Percentiles rank a stretch among this genome's conserved stretches.
Conservation (phyloP, 352 stramenopile species). For the Phytophthora macrochlamydospora region DNA sequence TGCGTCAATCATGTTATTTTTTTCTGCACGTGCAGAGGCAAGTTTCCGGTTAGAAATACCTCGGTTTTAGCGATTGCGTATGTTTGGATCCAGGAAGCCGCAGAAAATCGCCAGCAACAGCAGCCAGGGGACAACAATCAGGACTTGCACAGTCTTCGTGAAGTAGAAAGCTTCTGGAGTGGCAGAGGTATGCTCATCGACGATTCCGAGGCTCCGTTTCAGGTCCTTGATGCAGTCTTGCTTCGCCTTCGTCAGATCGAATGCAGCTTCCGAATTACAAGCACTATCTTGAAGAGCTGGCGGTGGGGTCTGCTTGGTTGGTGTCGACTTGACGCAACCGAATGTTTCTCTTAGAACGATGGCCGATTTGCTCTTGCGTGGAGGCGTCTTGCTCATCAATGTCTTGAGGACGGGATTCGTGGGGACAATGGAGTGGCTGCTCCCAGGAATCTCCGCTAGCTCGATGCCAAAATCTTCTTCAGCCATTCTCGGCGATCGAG, state of each 20-base stretch:
- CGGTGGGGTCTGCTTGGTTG: neutral
- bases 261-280: neutral
- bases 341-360: neutral
- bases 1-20: constrained; percentile 14
- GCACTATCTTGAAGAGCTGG: neutral
- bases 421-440: neutral
- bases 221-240: constrained; percentile 25
- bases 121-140: constrained; percentile 13
- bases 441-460: neutral
- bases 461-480: no score
- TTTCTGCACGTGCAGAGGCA: constrained; percentile 13
- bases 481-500: no score
- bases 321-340: neutral
- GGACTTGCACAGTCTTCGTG: neutral
- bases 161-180: no score
- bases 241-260: constrained; percentile 5
- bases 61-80: constrained; percentile 35
- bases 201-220: constrained; percentile 38
- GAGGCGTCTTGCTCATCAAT: neutral
- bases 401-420: neutral
- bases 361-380: neutral
- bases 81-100: neutral
- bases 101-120: constrained; percentile 1
- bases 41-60: constrained; percentile 46
- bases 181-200: constrained; percentile 18